Evolutionary conservation across 768 basidiomycete genomes (phyloP).

Genomic region (Boletus huronensis): DNA sequence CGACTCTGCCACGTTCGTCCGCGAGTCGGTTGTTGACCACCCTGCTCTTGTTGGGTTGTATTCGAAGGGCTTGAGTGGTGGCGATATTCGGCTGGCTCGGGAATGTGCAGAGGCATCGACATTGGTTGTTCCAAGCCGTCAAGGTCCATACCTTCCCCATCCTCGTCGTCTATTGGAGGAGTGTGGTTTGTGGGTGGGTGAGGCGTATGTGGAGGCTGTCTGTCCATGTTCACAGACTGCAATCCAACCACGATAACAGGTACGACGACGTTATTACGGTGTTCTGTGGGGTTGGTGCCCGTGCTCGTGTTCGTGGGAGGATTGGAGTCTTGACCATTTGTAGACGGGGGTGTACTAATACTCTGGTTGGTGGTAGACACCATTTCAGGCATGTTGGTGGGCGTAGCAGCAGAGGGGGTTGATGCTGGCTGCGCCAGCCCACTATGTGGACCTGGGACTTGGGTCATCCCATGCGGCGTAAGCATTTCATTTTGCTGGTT

Average conservation of each 20-base stretch:
- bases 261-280: constrained; percentile 51
- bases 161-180: constrained; percentile 20
- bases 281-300: constrained; percentile 20
- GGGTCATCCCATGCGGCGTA: constrained; percentile 12
- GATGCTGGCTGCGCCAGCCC: constrained; percentile 11
- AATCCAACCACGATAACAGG: constrained; percentile 83
- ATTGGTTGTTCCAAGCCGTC: constrained; percentile 26
- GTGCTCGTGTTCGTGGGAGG: constrained; percentile 15
- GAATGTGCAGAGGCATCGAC: constrained; percentile 26
- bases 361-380: constrained; percentile 10
- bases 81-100: constrained; percentile 23
- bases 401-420: constrained; percentile 10
- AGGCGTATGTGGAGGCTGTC: constrained; percentile 27
- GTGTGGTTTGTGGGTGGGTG: constrained; percentile 12
- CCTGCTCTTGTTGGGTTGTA: constrained; percentile 14
- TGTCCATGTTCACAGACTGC: constrained; percentile 62
- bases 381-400: constrained; percentile 17
- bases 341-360: constrained; percentile 1
- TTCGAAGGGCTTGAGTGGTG: constrained; percentile 14
- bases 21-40: constrained; percentile 22
- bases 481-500: constrained; percentile 21
- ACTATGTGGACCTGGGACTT: constrained; percentile 15
- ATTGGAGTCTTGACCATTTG: constrained; percentile 15
- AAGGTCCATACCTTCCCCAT: constrained; percentile 27
- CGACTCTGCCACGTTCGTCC: constrained; percentile 56